Base-by-base conservation (phyloP, 1,284 basidiomycete species). In the Pseudozyma hubeiensis region DNA sequence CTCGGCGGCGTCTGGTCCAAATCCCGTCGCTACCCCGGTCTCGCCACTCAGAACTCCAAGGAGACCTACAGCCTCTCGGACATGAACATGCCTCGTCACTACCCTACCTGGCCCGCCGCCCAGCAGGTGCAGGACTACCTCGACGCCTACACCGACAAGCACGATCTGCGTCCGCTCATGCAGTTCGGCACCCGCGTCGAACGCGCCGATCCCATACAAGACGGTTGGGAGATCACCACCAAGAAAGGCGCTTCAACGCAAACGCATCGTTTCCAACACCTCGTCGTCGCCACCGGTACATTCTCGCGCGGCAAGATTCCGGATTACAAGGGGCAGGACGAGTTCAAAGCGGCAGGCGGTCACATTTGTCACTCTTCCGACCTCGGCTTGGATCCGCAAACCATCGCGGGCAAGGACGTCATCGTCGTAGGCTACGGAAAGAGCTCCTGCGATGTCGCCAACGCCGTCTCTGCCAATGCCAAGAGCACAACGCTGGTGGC, bases 401-500 rank as follows among this genome's bases (percentile, higher is more conserved):
- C 63, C 33, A 61, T 72, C 34, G 37, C 68, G 41, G 74, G 49
- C 29, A 77, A 80, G 50, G 33, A 78, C 33, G 60, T 80, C 0
- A n/a, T 81, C 17, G 70, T 80, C 5, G 53, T 81, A 29, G 79
- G 79, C 3, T 81, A 81, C 46, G 79, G 79, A 8, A 81, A 80
- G 57, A 74, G 69, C 16, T 74, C 78, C 3, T 80, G 78, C 60
- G 79, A 81, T 49, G 56, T 73, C 4, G 76, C 79, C 39, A 75
- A 80, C 46, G 78, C 79, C 16, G 65, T 76, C 1, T 73, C 73
- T 4, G 65, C 46, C 7, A 56, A 40, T 1, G 70, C 79, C 9
- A 54, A 58, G 39, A 29, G 30, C 41, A 63, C 71, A 37, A 81
- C 79, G 0, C 53, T 81, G 6, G 79, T 81, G 2, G 79, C 79